Percentiles rank a stretch among this genome's conserved stretches.
phyloP scores from a whole-genome alignment of 2,329 filamentous ascomycete species.

The Aspergillus sergii region DNA sequence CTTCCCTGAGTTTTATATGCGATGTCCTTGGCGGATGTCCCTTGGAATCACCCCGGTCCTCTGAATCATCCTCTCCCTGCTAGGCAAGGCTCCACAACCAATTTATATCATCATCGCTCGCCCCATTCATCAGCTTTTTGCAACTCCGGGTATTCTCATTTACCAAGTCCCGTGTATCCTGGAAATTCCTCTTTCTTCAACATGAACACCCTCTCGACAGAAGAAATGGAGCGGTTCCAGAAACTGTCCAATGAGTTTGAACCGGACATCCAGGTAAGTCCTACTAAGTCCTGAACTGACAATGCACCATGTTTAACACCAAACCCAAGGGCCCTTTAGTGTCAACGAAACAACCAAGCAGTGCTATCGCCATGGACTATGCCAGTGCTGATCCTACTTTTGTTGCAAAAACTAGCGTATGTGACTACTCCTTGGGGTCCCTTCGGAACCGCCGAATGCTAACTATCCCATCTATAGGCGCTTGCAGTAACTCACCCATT shows the following conservation, averaged over 20 bases:
- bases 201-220: conserved; percentile 46
- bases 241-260: conserved; percentile 64
- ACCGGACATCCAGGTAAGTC: conserved; percentile 56
- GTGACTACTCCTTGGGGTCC: conserved; percentile 1
- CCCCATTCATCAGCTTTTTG: conserved; percentile 25
- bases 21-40: conserved; percentile 41
- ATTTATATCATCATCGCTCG: conserved; percentile 24
- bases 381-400: conserved; percentile 83
- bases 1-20: conserved; percentile 24
- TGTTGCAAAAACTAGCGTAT: conserved; percentile 82
- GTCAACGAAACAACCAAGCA: conserved; percentile 74
- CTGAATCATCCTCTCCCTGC: conserved; percentile 32
- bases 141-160: conserved; percentile 25
- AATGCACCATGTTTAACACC: conserved; percentile 26
- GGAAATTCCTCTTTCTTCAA: conserved; percentile 23
- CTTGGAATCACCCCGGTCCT: conserved; percentile 35
- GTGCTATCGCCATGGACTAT: conserved; percentile 80
- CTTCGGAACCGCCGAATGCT: conserved; percentile 3
- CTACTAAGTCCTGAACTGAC: neutral
- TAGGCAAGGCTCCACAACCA: conserved; percentile 30
- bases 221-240: conserved; percentile 64
- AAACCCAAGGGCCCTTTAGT: conserved; percentile 75
- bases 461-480: conserved; percentile 56
- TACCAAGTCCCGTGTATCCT: conserved; percentile 22
- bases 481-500: conserved; percentile 82